Conservation (phyloP, 2,329 filamentous ascomycete species). For the Chaetomiaceae sp. region DNA sequence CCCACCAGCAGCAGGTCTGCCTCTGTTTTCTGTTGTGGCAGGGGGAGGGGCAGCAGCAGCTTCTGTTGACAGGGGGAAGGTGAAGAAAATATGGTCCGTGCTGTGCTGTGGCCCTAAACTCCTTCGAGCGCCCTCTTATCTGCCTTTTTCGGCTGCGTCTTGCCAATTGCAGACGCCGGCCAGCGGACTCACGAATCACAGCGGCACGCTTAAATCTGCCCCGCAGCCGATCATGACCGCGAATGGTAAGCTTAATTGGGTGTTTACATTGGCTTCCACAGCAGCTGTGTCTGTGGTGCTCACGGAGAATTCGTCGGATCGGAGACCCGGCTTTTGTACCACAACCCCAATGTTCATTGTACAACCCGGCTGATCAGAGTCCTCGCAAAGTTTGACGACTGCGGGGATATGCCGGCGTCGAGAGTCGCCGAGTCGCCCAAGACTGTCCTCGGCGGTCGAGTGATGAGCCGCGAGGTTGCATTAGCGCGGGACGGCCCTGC, state of each 20-base stretch:
- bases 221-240: neutral
- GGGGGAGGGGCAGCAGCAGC: slow-evolving; percentile 1
- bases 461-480: slow-evolving; percentile 15
- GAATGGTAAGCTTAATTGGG: neutral
- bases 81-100: slow-evolving; percentile 17
- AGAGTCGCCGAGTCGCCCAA: no score
- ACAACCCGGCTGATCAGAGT: no score
- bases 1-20: no score
- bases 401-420: no score
- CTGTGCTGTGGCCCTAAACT: no score
- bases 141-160: slow-evolving; percentile 1
- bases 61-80: slow-evolving; percentile 7
- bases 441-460: no score
- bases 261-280: neutral
- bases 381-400: no score
- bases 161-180: slow-evolving; percentile 7
- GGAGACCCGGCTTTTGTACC: no score
- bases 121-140: slow-evolving; percentile 5
- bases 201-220: neutral
- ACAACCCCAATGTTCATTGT: no score
- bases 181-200: slow-evolving; percentile 2
- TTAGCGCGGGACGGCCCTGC: slow-evolving; percentile 19
- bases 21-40: slow-evolving; percentile 6
- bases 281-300: no score
- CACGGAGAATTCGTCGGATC: no score